These are phyloP conservation scores for Pestalotiopsis sp. DNA, from an alignment of 2,329 filamentous ascomycete genomes.

Conservation along the genomic window DNA sequence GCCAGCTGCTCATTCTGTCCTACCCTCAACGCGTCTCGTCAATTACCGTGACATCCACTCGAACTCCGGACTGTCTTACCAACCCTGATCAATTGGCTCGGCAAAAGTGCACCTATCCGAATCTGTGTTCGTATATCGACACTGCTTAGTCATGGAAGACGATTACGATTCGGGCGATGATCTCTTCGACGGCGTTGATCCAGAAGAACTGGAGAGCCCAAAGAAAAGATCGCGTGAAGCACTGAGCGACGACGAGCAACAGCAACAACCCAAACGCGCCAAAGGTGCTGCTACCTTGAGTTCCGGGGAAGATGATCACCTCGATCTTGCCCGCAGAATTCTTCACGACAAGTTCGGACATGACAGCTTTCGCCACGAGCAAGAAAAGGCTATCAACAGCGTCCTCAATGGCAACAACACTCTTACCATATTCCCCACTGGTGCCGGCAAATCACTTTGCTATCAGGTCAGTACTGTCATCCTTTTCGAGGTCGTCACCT, in stretches of 20 bases:
- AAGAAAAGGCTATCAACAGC: slow-evolving; percentile 41
- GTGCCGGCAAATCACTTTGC: slow-evolving; percentile 52
- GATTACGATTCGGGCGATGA: slow-evolving; percentile 38
- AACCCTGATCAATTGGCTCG: background rate
- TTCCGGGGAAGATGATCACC: slow-evolving; percentile 3
- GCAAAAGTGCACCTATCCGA: background rate
- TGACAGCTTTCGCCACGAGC: slow-evolving; percentile 45
- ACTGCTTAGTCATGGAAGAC: slow-evolving; percentile 23
- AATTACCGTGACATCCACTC: background rate
- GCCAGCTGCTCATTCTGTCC: background rate
- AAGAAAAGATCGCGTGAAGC: slow-evolving; percentile 11
- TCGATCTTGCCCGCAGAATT: slow-evolving; percentile 27
- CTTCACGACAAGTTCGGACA: slow-evolving; percentile 42
- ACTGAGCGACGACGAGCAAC: background rate
- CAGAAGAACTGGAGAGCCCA: slow-evolving; percentile 19
- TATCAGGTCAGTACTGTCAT: slow-evolving; percentile 40
- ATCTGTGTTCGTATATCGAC: background rate
- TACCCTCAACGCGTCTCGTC: background rate
- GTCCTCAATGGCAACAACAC: slow-evolving; percentile 42
- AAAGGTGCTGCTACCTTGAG: background rate
- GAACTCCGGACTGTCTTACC: background rate
- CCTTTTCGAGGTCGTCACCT: background rate
- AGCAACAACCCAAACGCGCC: background rate
- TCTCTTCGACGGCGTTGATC: slow-evolving; percentile 30
- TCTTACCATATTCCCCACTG: slow-evolving; percentile 49